These are phyloP conservation scores for Suhomyces bribrorum DNA, from an alignment of 1,139 yeast genomes.

Conservation along the genomic window DNA sequence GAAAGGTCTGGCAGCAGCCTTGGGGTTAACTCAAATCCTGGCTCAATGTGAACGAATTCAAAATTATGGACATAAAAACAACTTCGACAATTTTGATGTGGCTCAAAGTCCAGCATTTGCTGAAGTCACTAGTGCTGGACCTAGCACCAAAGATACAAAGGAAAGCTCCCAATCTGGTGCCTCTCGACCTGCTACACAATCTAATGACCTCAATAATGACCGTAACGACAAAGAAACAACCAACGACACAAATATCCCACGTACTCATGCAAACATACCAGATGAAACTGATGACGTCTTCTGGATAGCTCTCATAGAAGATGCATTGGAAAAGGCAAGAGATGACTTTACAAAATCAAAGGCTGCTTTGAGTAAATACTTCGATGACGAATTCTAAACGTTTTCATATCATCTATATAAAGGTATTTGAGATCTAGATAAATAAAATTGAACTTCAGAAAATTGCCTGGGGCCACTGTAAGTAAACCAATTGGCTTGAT, in stretches of 20 bases:
- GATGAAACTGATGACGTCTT: constrained; percentile 35
- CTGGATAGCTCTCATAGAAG: constrained; percentile 52
- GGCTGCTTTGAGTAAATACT: constrained; percentile 58
- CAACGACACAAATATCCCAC: constrained; percentile 2
- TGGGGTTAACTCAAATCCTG: constrained; percentile 81
- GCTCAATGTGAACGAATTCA: constrained; percentile 91
- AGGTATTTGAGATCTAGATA: constrained; percentile 4
- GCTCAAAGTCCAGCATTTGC: constrained; percentile 9
- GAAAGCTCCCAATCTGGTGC: background rate
- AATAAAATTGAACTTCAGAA: constrained; percentile 1
- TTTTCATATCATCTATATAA: constrained; percentile 3
- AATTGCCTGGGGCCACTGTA: too few relatives aligned
- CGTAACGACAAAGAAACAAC: constrained; percentile 8
- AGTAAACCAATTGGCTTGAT: too few relatives aligned
- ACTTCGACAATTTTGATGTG: constrained; percentile 45
- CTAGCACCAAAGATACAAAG: constrained; percentile 1
- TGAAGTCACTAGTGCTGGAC: background rate
- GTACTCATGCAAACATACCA: constrained; percentile 10
- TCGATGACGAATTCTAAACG: constrained; percentile 47
- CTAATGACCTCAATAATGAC: constrained; percentile 9
- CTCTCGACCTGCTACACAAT: background rate
- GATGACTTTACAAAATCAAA: constrained; percentile 59
- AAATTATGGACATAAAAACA: constrained; percentile 68
- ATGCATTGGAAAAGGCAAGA: constrained; percentile 60
- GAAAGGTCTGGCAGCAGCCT: constrained; percentile 94